These are phyloP conservation scores for Papiliotrema nemorosa DNA, from an alignment of 1,284 basidiomycete genomes.

Conservation along the genomic window DNA sequence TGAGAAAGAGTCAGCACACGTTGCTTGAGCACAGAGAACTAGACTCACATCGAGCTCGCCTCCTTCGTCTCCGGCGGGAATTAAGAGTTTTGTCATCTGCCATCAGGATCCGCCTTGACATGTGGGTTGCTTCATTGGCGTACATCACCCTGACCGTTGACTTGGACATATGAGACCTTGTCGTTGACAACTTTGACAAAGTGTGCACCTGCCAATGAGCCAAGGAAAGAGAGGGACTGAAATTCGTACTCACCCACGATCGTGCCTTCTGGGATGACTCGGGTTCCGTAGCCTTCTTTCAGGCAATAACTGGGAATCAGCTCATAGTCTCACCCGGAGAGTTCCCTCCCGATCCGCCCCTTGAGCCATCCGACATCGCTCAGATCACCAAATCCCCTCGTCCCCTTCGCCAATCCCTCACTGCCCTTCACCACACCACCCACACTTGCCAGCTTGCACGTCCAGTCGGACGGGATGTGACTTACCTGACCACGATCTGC, in stretches of 20 bases:
- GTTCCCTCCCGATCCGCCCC: too few species aligned
- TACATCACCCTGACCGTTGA: constrained; percentile 50
- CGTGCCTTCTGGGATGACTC: constrained; percentile 70
- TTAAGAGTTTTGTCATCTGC: constrained; percentile 41
- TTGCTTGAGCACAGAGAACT: too few species aligned
- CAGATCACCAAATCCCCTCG: too few species aligned
- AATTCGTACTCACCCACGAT: too few species aligned
- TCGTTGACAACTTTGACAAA: constrained; percentile 57
- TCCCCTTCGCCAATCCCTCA: too few species aligned
- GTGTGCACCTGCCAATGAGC: constrained; percentile 62
- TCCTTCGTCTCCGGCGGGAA: constrained; percentile 51
- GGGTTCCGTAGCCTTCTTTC: constrained; percentile 59
- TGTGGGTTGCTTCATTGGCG: constrained; percentile 10
- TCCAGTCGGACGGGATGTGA: background rate
- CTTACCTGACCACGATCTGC: constrained; percentile 36
- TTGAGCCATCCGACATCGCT: too few species aligned
- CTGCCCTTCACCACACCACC: too few species aligned
- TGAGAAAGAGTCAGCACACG: background rate
- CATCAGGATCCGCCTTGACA: background rate
- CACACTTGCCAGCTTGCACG: too few species aligned
- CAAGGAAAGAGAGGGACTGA: too few species aligned
- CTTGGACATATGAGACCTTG: constrained; percentile 50
- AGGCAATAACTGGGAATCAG: constrained; percentile 31
- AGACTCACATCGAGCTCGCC: constrained; percentile 50
- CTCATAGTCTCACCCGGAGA: background rate